Conservation (phyloP, 2,329 filamentous ascomycete species). For the Domatiomyces catenatus region DNA sequence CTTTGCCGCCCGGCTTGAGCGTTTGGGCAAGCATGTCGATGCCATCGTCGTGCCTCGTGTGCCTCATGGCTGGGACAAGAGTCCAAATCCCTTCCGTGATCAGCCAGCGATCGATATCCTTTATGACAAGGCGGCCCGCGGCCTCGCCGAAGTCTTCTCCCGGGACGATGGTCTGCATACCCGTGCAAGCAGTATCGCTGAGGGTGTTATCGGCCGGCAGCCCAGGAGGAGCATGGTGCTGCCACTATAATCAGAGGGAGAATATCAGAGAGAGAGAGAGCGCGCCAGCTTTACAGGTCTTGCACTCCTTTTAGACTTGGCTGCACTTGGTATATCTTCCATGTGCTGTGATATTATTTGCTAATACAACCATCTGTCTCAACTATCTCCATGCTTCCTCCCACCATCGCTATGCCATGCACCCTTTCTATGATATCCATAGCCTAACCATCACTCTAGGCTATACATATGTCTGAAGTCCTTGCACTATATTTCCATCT, state of each 20-base stretch:
- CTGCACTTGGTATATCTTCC: no score
- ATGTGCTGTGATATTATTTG: not conserved
- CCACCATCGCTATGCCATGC: not conserved
- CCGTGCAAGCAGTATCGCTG: slow-evolving; percentile 2
- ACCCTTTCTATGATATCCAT: not conserved
- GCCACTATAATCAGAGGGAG: slow-evolving; percentile 5
- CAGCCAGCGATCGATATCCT: slow-evolving; percentile 27
- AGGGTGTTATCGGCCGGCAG: slow-evolving; percentile 11
- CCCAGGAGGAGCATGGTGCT: slow-evolving; percentile 11
- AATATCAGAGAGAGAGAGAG: not conserved
- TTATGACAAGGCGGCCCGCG: slow-evolving; percentile 29
- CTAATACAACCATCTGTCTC: not conserved
- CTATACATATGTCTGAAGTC: not conserved
- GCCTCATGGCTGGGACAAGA: slow-evolving; percentile 36
- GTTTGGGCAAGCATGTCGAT: slow-evolving; percentile 29
- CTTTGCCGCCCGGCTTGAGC: slow-evolving; percentile 28
- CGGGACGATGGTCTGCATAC: slow-evolving; percentile 10
- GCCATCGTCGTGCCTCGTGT: slow-evolving; percentile 31
- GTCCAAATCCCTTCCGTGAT: slow-evolving; percentile 32
- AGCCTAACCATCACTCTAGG: not conserved
- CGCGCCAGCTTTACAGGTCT: not conserved
- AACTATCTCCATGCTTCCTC: not conserved
- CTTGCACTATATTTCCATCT: not conserved
- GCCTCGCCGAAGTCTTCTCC: slow-evolving; percentile 29
- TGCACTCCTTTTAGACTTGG: not conserved